Evolutionary conservation across 495 filamentous ascomycete species (phyloP).

Genomic region (Lasiosphaeria hispida): DNA sequence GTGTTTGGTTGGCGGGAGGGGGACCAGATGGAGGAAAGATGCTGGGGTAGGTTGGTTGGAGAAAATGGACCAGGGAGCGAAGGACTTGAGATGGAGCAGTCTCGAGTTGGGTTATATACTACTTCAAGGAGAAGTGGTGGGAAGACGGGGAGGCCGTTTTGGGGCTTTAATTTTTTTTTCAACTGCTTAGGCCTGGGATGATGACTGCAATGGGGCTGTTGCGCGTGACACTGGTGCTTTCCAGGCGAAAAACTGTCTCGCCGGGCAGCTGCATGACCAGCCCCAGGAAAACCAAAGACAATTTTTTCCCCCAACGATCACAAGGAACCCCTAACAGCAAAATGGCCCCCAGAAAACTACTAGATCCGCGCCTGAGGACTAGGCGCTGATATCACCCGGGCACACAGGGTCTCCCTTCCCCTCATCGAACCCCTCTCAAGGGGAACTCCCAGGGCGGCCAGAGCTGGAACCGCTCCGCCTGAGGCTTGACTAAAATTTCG

Average conservation of each 20-base stretch:
- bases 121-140: too few species aligned
- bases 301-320: slow-evolving; percentile 10
- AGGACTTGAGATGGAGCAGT: too few species aligned
- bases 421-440: slow-evolving; percentile 21
- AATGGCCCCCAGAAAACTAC: background rate
- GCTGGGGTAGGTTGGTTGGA: background rate
- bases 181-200: too few species aligned
- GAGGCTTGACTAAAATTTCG: slow-evolving; percentile 10
- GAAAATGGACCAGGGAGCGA: background rate
- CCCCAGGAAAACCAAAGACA: slow-evolving; percentile 1
- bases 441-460: background rate
- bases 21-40: background rate
- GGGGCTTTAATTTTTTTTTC: background rate
- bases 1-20: background rate
- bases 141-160: too few species aligned
- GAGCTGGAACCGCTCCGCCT: background rate
- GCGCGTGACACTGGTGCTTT: background rate
- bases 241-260: slow-evolving; percentile 3
- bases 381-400: slow-evolving; percentile 25
- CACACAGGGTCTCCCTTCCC: slow-evolving; percentile 16
- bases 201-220: too few species aligned
- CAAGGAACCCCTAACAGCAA: slow-evolving; percentile 2
- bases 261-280: slow-evolving; percentile 7
- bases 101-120: too few species aligned
- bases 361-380: slow-evolving; percentile 5